These are phyloP conservation scores for Carnegiea gigantea DNA, from an alignment of 179 eudicot species.

Conservation along the genomic window DNA sequence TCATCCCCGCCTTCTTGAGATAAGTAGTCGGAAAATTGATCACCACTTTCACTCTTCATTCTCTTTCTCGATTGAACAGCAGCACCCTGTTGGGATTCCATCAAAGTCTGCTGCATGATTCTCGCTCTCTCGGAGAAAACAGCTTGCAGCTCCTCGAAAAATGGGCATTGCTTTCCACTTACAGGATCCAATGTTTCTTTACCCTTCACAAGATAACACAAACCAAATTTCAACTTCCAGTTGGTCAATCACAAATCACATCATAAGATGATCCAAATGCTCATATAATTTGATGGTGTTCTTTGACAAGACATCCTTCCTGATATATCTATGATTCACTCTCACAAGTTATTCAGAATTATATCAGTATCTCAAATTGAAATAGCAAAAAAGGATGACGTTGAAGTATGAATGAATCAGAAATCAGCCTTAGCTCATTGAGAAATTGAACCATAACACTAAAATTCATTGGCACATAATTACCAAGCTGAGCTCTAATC, in stretches of 20 bases:
- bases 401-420: neutral
- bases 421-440: neutral
- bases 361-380: neutral
- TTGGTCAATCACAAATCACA: neutral
- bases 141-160: conserved; percentile 46
- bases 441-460: neutral
- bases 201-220: conserved; percentile 30
- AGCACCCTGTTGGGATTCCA: conserved; percentile 29
- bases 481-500: neutral
- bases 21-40: conserved; percentile 34
- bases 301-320: neutral
- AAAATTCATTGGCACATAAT: neutral
- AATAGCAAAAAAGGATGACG: neutral
- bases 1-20: conserved; percentile 35
- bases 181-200: conserved; percentile 36
- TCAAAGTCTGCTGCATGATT: conserved; percentile 23
- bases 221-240: neutral
- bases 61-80: conserved; percentile 34
- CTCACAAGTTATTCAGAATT: neutral
- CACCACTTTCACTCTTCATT: conserved; percentile 19
- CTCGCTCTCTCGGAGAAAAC: conserved; percentile 34
- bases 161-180: conserved; percentile 40
- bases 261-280: neutral
- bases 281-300: neutral
- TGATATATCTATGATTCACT: neutral